Conservation (phyloP, 352 stramenopile species). For the Hyaloperonospora arabidopsidis region DNA sequence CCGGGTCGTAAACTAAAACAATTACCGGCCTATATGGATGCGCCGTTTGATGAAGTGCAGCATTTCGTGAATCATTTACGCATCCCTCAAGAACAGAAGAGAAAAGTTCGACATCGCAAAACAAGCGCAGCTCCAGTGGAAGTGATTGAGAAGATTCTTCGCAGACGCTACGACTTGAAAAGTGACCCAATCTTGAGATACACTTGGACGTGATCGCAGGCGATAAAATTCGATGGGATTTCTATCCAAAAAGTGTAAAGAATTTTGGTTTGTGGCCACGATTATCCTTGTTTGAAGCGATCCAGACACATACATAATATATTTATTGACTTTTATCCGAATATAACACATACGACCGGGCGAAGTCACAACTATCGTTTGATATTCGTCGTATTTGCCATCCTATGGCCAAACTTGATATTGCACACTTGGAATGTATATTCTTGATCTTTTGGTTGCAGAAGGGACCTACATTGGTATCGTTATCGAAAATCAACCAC, state of each 20-base stretch:
- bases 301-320: too few species aligned
- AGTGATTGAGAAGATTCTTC: slow-evolving; percentile 8
- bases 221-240: slow-evolving; percentile 62
- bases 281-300: too few species aligned
- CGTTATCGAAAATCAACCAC: too few species aligned
- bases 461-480: too few species aligned
- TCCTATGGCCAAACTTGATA: too few species aligned
- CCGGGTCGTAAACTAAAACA: slow-evolving; percentile 42
- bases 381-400: too few species aligned
- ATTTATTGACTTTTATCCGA: too few species aligned
- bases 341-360: too few species aligned
- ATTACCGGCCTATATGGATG: slow-evolving; percentile 25
- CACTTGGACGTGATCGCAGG: slow-evolving; percentile 64
- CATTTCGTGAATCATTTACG: slow-evolving; percentile 53
- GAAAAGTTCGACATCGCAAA: slow-evolving; percentile 11
- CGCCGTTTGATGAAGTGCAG: slow-evolving; percentile 43
- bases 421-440: too few species aligned
- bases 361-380: too few species aligned
- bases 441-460: too few species aligned
- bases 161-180: slow-evolving; percentile 38
- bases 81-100: slow-evolving; percentile 27
- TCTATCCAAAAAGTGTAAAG: slow-evolving; percentile 36
- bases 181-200: slow-evolving; percentile 70
- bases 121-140: slow-evolving; percentile 10
- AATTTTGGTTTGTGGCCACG: slow-evolving; percentile 55